Evolutionary conservation across 768 basidiomycete genomes (phyloP).

Genomic region (Phlebiopsis gigantea): DNA sequence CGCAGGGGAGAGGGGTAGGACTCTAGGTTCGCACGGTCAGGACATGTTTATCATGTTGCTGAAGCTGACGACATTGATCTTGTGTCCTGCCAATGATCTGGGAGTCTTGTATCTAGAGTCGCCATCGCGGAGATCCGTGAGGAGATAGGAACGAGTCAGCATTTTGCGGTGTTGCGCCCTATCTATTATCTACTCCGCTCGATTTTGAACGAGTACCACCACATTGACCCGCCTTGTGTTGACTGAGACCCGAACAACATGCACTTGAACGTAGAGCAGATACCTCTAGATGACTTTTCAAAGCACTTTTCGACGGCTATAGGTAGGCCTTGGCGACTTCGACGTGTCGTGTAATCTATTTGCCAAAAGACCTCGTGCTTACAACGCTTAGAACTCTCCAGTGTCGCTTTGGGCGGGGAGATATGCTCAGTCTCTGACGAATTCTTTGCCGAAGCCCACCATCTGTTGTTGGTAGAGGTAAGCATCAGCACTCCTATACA

Average conservation of each 20-base stretch:
- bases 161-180: neutral
- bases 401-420: constrained; percentile 73
- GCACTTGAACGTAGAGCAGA: constrained; percentile 26
- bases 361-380: neutral
- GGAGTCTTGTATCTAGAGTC: neutral
- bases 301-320: constrained; percentile 43
- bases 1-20: too few relatives aligned
- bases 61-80: too few relatives aligned
- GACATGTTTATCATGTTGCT: too few relatives aligned
- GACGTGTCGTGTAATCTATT: neutral
- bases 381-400: constrained; percentile 72
- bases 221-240: neutral
- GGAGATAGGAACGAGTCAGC: neutral
- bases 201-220: neutral
- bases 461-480: constrained; percentile 81
- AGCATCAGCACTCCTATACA: constrained; percentile 14
- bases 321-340: constrained; percentile 33
- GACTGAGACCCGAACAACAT: constrained; percentile 1
- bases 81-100: neutral
- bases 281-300: constrained; percentile 44
- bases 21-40: too few relatives aligned
- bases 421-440: constrained; percentile 84
- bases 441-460: constrained; percentile 86
- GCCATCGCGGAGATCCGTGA: neutral
- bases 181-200: neutral